Percentiles rank a stretch among this genome's conserved stretches.
Evolutionary conservation across 768 basidiomycete species (phyloP).

Genomic region (Boletus speciosus): DNA sequence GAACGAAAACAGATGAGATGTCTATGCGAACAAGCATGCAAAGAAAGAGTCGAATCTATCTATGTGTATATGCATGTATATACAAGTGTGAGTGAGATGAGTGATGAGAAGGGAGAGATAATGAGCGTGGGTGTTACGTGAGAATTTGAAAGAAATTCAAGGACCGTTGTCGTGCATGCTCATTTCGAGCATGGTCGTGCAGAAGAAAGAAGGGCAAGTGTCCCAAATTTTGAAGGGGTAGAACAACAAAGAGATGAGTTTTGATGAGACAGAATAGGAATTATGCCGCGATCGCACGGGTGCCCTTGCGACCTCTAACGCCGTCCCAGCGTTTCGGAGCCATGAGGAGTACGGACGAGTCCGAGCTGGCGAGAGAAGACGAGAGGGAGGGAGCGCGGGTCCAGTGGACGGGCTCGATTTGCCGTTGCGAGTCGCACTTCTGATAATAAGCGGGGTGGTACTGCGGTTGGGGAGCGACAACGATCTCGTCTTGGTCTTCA

Average conservation of each 20-base stretch:
- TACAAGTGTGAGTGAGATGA: conserved; percentile 31
- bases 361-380: conserved; percentile 23
- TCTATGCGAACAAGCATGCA: conserved; percentile 32
- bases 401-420: conserved; percentile 10
- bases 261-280: neutral
- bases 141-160: conserved; percentile 6
- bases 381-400: conserved; percentile 18
- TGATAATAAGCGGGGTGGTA: conserved; percentile 12
- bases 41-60: conserved; percentile 27
- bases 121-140: conserved; percentile 27
- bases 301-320: conserved; percentile 15
- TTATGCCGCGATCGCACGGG: conserved; percentile 14
- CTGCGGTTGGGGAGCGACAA: conserved; percentile 19
- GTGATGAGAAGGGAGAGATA: conserved; percentile 11
- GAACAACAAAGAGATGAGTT: conserved; percentile 2
- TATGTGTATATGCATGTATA: conserved; percentile 38
- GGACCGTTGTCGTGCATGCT: conserved; percentile 24
- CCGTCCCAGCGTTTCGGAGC: conserved; percentile 20
- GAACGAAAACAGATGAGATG: conserved; percentile 11
- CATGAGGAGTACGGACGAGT: conserved; percentile 31
- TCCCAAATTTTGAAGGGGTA: conserved; percentile 15
- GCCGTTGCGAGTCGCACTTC: conserved; percentile 13
- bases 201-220: conserved; percentile 8
- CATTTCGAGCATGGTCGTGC: conserved; percentile 15
- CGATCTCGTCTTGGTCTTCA: conserved; percentile 16